These are phyloP conservation scores for Ceratobasidium sp. DNA, from an alignment of 1,284 basidiomycete species.

Conservation along the genomic window DNA sequence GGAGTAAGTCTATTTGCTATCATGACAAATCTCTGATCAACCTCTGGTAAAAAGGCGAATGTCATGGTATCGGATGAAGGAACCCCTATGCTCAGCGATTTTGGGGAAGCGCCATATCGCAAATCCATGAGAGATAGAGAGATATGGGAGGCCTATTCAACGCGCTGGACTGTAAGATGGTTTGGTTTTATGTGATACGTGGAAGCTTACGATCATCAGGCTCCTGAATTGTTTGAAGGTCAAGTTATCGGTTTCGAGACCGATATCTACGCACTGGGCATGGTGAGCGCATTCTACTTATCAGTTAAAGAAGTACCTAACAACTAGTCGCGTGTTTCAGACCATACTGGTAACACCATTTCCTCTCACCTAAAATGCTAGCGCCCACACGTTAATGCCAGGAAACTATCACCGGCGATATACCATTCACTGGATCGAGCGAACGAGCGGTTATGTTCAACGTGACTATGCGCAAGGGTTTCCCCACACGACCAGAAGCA, in stretches of 20 bases:
- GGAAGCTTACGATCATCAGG: neutral
- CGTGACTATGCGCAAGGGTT: neutral
- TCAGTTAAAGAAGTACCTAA: neutral
- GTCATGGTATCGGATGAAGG: neutral
- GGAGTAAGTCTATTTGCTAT: neutral
- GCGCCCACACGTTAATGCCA: neutral
- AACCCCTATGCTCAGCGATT: neutral
- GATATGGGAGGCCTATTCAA: neutral
- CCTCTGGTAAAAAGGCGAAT: neutral
- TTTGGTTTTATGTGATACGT: neutral
- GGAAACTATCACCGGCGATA: slow-evolving; percentile 1
- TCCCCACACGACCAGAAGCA: neutral
- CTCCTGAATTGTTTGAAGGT: neutral
- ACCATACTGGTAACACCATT: slow-evolving; percentile 1
- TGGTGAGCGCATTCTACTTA: neutral
- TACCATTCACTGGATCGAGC: neutral
- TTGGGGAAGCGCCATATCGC: neutral
- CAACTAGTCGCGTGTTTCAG: neutral
- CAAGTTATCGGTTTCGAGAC: neutral
- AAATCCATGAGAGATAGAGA: neutral
- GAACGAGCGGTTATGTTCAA: neutral
- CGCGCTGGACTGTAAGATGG: neutral
- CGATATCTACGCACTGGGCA: slow-evolving; percentile 5
- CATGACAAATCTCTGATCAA: neutral
- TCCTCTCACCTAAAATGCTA: neutral